Base-by-base conservation (phyloP, 2,329 filamentous ascomycete species). In the Arthroderma sp. region DNA sequence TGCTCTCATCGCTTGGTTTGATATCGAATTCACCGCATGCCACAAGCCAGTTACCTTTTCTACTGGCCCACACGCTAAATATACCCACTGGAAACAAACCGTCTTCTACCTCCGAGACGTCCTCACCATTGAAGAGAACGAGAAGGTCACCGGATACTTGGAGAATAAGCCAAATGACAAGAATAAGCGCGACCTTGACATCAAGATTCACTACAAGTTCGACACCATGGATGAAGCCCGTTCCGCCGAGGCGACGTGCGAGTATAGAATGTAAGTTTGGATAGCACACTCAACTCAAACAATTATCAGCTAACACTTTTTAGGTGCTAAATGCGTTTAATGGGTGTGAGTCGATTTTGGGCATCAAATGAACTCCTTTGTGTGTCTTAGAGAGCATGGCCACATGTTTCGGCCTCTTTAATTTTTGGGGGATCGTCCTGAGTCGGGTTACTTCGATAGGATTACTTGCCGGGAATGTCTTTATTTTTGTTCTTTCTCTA, bases 41-140 rank as follows among this genome's bases (percentile, higher is more conserved):
- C 91, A 98, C 77, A 96, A 96, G 77, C 85, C 87, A 30, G 87
- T 98, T 61, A 79, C 81, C 60, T 98, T 98, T 75, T 94, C 85
- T 44, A 98, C 91, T 11, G 91, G 91, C 22, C 91, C 91, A 29
- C 91, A 96, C 69, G 93, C 89, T 57, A 96, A 95, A 71, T 96
- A 96, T 71, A 98, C 91, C 11, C 91, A 98, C 75, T 98, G 91
- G 91, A 98, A 98, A 73, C 91, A 98, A 73, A 98, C 91, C 8
- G 91, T 98, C 50, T 96, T 98, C 71, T 98, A 98, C 70, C 74
- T 98, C 51, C 79, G 84, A 59, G 88, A 98, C 55, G 85, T 94
- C 31, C 71, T 98, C 52, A 96, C 88, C 11, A 87, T 94, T 33
- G 82, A 94, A 65, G 75, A 85, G 59, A 86, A 83, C 46, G 91